Conservation (phyloP, 768 basidiomycete genomes). For the Gautieria morchelliformis region DNA sequence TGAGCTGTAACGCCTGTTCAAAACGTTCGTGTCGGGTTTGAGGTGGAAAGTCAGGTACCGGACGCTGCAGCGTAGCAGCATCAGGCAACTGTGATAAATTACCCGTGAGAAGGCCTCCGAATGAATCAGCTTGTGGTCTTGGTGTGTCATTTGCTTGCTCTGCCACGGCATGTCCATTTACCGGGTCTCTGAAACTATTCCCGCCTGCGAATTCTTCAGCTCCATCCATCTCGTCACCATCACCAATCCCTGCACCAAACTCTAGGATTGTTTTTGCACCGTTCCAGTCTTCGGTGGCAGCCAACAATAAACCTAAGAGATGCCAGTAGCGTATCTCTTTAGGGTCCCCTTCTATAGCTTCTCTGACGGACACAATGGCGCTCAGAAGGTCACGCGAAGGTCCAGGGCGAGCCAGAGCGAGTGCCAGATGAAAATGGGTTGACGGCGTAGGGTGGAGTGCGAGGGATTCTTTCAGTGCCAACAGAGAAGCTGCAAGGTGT, state of each 20-base stretch:
- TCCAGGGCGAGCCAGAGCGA: conserved; percentile 59
- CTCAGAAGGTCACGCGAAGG: conserved; percentile 53
- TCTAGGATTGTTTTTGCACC: conserved; percentile 72
- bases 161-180: background rate
- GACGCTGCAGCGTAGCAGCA: conserved; percentile 33
- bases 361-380: conserved; percentile 57
- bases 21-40: conserved; percentile 53
- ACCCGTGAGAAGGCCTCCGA: background rate
- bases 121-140: background rate
- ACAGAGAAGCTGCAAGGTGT: conserved; percentile 49
- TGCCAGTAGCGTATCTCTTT: conserved; percentile 77
- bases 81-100: conserved; percentile 25
- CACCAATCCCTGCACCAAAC: conserved; percentile 55
- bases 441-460: conserved; percentile 39
- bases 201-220: conserved; percentile 17
- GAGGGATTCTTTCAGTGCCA: conserved; percentile 40
- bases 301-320: conserved; percentile 74
- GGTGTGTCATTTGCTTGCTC: background rate
- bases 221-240: conserved; percentile 32
- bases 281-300: conserved; percentile 67
- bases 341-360: conserved; percentile 58
- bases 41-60: conserved; percentile 36
- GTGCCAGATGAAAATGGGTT: conserved; percentile 72
- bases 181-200: conserved; percentile 6
- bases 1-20: conserved; percentile 71